Evolutionary conservation across 73 alveolate species (phyloP).

Genomic region (Paramecium biaurelia): DNA sequence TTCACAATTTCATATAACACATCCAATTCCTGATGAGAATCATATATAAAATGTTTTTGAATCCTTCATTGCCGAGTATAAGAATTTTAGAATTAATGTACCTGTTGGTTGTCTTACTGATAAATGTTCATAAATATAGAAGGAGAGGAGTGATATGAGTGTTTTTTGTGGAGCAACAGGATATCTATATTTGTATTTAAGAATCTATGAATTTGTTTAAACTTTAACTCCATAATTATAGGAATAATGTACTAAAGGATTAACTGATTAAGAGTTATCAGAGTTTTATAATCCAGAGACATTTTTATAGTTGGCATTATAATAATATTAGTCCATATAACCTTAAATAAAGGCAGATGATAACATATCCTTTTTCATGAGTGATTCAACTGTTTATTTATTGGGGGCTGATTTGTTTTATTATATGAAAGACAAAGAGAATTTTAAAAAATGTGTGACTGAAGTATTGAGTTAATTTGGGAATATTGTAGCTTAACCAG

Average conservation of each 20-base stretch:
- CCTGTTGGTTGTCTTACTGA: conserved; percentile 31
- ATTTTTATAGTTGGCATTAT: background rate
- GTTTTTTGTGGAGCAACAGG: conserved; percentile 62
- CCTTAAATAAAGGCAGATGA: background rate
- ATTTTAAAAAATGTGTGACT: background rate
- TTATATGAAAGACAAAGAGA: background rate
- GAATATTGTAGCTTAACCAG: background rate
- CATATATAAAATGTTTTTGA: background rate
- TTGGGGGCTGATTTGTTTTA: background rate
- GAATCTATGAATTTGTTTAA: conserved; percentile 26
- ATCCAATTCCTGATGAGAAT: background rate
- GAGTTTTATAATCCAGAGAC: background rate
- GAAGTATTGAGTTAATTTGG: background rate
- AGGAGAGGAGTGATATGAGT: background rate
- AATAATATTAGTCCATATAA: background rate
- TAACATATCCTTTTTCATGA: conserved; percentile 10
- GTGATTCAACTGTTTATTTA: background rate
- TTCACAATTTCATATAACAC: background rate
- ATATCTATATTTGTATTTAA: conserved; percentile 24
- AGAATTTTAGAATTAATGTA: background rate
- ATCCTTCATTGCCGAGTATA: background rate
- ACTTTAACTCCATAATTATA: background rate
- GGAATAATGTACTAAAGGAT: background rate
- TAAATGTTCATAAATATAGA: background rate
- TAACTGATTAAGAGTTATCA: background rate